Conservation (phyloP, 176 grass and related monocot species). For the Tuctoria greenei region DNA sequence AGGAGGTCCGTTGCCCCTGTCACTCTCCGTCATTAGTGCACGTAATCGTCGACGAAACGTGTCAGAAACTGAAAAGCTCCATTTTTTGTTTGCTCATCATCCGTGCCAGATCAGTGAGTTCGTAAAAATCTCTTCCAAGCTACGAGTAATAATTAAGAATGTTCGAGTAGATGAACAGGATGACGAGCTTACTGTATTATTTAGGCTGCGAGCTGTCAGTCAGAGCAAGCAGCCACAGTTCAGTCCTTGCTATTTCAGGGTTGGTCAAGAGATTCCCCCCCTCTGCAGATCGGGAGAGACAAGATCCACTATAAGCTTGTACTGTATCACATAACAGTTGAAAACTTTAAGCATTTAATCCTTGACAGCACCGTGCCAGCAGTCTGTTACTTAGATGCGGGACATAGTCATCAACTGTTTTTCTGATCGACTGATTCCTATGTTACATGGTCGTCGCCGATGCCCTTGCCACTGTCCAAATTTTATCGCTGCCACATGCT, state of each 20-base stretch:
- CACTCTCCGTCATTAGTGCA: too few species aligned
- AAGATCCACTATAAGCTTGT: background rate
- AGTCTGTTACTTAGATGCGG: too few species aligned
- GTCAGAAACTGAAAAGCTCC: too few species aligned
- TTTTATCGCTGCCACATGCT: background rate
- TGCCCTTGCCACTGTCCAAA: background rate
- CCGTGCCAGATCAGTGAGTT: too few species aligned
- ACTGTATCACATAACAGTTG: too few species aligned
- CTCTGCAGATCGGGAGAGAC: background rate
- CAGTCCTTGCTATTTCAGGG: background rate
- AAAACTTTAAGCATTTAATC: too few species aligned
- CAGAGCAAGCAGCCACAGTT: background rate
- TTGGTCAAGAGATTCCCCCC: background rate
- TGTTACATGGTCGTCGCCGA: conserved; percentile 15
- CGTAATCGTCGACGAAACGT: too few species aligned
- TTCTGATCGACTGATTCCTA: background rate
- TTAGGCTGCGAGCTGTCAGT: background rate
- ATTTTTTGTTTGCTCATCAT: too few species aligned
- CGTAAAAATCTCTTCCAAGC: background rate
- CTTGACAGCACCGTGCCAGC: background rate
- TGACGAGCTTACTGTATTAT: background rate
- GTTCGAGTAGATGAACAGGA: too few species aligned
- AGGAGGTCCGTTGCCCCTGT: too few species aligned
- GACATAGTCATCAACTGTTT: too few species aligned
- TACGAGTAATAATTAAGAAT: too few species aligned